Evolutionary conservation across 192 early-diverging fungal species (phyloP).

Genomic region (Backusella tarrabulga): DNA sequence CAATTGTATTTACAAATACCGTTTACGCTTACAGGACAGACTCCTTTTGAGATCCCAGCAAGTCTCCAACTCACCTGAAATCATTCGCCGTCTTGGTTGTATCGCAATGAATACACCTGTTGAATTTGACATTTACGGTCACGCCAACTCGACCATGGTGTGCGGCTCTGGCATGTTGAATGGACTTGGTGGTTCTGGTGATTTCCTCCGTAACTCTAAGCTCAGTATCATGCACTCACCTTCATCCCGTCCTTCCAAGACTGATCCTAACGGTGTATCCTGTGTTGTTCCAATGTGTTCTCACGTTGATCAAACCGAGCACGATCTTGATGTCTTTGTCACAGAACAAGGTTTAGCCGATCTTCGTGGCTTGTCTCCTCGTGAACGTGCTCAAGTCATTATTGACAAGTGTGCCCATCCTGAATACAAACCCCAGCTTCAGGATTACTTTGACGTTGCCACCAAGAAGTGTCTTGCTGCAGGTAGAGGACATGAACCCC

Average conservation of each 20-base stretch:
- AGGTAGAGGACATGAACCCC: slow-evolving; percentile 42
- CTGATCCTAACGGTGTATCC: slow-evolving; percentile 36
- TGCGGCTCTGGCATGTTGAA: slow-evolving; percentile 44
- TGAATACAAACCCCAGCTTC: slow-evolving; percentile 36
- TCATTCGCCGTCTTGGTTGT: slow-evolving; percentile 41
- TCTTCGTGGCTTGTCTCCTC: slow-evolving; percentile 38
- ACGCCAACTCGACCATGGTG: slow-evolving; percentile 41
- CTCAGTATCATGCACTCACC: slow-evolving; percentile 44
- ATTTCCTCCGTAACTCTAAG: slow-evolving; percentile 43
- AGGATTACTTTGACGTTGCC: slow-evolving; percentile 40
- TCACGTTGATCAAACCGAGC: slow-evolving; percentile 44
- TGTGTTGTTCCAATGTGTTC: slow-evolving; percentile 42
- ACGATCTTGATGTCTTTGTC: slow-evolving; percentile 43
- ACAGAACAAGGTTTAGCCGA: slow-evolving; percentile 47
- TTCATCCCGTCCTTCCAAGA: slow-evolving; percentile 39
- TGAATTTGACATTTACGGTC: slow-evolving; percentile 47
- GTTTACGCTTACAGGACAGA: slow-evolving; percentile 11
- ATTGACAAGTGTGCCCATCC: slow-evolving; percentile 46
- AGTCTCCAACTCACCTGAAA: slow-evolving; percentile 44
- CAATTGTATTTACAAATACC: not conserved
- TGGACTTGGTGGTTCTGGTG: slow-evolving; percentile 40
- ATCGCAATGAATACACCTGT: slow-evolving; percentile 48
- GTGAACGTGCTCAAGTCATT: slow-evolving; percentile 41
- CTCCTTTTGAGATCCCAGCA: slow-evolving; percentile 40
- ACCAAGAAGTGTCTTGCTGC: slow-evolving; percentile 35